Evolutionary conservation across 208 protist genomes (phyloP), one percentile per base, ranked within the genome.

Genomic region (Novymonas esmeraldas): DNA sequence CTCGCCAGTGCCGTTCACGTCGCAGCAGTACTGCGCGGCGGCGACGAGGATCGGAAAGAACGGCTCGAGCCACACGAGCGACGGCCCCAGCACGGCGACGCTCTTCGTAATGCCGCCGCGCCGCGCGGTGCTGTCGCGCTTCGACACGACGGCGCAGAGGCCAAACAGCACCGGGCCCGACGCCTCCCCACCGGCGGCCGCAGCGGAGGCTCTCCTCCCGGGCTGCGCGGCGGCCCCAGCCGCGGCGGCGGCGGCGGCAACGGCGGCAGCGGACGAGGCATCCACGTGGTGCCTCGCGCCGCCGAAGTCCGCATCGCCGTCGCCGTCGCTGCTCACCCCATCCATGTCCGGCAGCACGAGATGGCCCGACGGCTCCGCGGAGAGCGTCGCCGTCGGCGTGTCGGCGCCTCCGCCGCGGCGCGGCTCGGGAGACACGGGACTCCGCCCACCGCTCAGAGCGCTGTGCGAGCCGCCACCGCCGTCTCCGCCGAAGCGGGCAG

Each of bases 31-130:
- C 60, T 82, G 69, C 24, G 89, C 85, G 0, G 85, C 84, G 42
- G 87, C 79, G 3, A 89, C 81, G 20, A 92, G 69, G 10, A 89
- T 50, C 2, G 83, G 78, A 57, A 89, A 92, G 67, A 94, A 92
- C 20, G 77, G 76, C 66, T 94, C 82, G 22, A 94, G 76, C 80
- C 80, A 90, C 28, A 72, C 71, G 33, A 92, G 54, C 10, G 81
- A 92, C 0, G 81, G 83, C 1, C 89, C 89, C 6, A 94, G 54
- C 2, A 88, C 60, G 0, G 89, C 85, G 20, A 94, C 84, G 54
- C 78, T 87, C 68, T 94, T 94, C n/a, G 82, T 94, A 41, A 90
- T 82, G 45, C 89, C 85, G 31, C 89, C 89, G 38, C 89, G 85
- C 0, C 84, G 75, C 10, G 72, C 83, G 26, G 73, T 61, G 62